Evolutionary conservation across 768 basidiomycete species (phyloP), one percentile per base, ranked within the genome.

Genomic region (Tylopilus sp.): DNA sequence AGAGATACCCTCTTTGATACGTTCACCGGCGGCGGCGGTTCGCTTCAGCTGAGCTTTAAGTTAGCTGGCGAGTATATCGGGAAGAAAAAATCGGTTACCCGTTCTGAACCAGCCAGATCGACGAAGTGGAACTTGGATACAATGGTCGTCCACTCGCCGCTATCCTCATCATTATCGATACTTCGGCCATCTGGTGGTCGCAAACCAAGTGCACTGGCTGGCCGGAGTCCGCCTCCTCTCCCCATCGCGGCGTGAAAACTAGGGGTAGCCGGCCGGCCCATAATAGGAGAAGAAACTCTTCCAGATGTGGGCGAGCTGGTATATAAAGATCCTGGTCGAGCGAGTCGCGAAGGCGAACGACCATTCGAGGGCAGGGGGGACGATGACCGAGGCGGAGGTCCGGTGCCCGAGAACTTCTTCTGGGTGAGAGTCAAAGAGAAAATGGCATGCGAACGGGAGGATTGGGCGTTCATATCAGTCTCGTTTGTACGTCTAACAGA

Each of bases 401-500:
- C 79, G 20, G 81, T 78, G 22, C 93, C 92, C 31, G 80, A 77
- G 64, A 75, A 91, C 68, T 87, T 93, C 75, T 88, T 91, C 72
- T 98, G 95, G 4, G 85, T 90, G 48, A 99, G 75, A 12, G 92
- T 97, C 47, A 99, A 76, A 35, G 95, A 98, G 72, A 99, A 98
- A 69, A 99, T 98, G 56, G 97, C 97, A 79, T 99, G 97, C 25
- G 93, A 97, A 51, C 97, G 88, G 36, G 95, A 98, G 2, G 91
- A 94, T 68, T 97, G 93, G 22, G 95, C 92, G 68, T 99, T 99
- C 95, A 98, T 98, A 65, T 93, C 91, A 28, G 97, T 99, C 69
- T 95, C 91, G 56, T 95, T 95, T 10, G 97, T 98, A 49, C 95
- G 84, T 26, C 97, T 81, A 39, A 95, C 88, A 15, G 90, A 80